Percentiles rank a stretch among this genome's conserved stretches.
phyloP scores from a whole-genome alignment of 352 stramenopile genomes.

The Phytophthora citrophthora region DNA sequence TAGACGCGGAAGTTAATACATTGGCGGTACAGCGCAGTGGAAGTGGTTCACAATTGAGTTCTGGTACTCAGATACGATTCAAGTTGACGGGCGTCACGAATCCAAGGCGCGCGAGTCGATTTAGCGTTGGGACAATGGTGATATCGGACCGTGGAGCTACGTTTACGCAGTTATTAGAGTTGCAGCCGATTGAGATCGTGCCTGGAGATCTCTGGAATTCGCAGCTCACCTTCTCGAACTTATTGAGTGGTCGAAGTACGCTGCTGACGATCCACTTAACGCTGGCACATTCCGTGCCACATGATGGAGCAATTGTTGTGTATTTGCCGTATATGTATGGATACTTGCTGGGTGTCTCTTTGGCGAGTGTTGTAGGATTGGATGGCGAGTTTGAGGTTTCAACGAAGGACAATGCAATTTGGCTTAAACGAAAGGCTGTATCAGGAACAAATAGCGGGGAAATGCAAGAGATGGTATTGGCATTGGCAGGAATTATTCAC shows the following conservation, averaged over 20 bases:
- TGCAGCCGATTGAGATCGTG: slow-evolving; percentile 37
- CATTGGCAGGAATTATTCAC: slow-evolving; percentile 43
- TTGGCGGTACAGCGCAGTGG: slow-evolving; percentile 38
- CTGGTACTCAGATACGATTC: slow-evolving; percentile 22
- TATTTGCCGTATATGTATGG: slow-evolving; percentile 61
- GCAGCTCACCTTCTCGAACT: slow-evolving; percentile 24
- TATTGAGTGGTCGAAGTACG: slow-evolving; percentile 49
- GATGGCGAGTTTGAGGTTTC: slow-evolving; percentile 33
- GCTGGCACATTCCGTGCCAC: slow-evolving; percentile 40
- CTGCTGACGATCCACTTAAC: slow-evolving; percentile 39
- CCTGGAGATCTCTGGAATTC: slow-evolving; percentile 41
- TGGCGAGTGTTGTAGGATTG: slow-evolving; percentile 35
- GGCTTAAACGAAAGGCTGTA: slow-evolving; percentile 22
- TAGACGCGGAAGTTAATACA: slow-evolving; percentile 9
- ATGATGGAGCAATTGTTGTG: slow-evolving; percentile 48
- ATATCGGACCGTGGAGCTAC: slow-evolving; percentile 23
- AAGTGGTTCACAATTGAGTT: slow-evolving; percentile 16
- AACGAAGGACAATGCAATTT: slow-evolving; percentile 28
- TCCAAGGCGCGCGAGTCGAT: slow-evolving; percentile 23
- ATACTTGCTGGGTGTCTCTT: slow-evolving; percentile 17
- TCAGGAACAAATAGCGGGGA: slow-evolving; percentile 27
- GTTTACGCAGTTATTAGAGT: slow-evolving; percentile 10
- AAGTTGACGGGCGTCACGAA: slow-evolving; percentile 36
- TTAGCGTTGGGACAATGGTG: slow-evolving; percentile 37
- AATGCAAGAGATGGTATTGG: slow-evolving; percentile 38